Evolutionary conservation across 129 eudicot genomes (phyloP), one percentile per base, ranked within the genome.

Genomic region (Tagetes patula): DNA sequence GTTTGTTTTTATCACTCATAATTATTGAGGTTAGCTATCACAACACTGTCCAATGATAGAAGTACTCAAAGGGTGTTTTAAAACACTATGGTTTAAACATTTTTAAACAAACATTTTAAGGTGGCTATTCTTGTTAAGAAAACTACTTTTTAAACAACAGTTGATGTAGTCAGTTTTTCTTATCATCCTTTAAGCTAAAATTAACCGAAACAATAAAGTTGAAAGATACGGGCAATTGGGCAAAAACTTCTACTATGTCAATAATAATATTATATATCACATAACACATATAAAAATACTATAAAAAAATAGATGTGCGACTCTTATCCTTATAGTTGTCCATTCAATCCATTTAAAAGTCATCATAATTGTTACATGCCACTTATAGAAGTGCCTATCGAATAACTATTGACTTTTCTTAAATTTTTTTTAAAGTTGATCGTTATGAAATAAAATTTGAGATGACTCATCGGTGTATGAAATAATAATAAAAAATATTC

Each of bases 281-380:
- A 27, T 30, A 30, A 0, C 5, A 32, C 1, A 59, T 60, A 34
- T 4, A 13, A 46, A 40, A 43, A 12, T 7, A 65, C 8, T 50
- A 38, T 38, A 20, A 43, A 53, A 45, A 5, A 12, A 10, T 34
- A 64, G 52, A 65, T 30, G 78, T 52, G 73, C 8, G 73, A 54
- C 37, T 71, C 77, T 32, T 52, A 60, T 8, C 58, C 67, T 41
- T 53, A 43, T 43, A 31, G 46, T 54, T 78, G 82, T 72, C 78
- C 82, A 64, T 79, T 79, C 78, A 72, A 27, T 55, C 55, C 43
- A 79, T 72, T 65, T 72, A 72, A 72, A 79, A 55, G 82, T 55
- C 82, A 65, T 65, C 31, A 55, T 65, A 32, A 43, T 34, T 53
- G 69, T 64, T 37, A 52, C 64, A 64, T 64, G 60, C 58, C 82